Evolutionary conservation across 1,284 basidiomycete genomes (phyloP), one percentile per base, ranked within the genome.

Genomic region (Phylloboletellus chloephorus): DNA sequence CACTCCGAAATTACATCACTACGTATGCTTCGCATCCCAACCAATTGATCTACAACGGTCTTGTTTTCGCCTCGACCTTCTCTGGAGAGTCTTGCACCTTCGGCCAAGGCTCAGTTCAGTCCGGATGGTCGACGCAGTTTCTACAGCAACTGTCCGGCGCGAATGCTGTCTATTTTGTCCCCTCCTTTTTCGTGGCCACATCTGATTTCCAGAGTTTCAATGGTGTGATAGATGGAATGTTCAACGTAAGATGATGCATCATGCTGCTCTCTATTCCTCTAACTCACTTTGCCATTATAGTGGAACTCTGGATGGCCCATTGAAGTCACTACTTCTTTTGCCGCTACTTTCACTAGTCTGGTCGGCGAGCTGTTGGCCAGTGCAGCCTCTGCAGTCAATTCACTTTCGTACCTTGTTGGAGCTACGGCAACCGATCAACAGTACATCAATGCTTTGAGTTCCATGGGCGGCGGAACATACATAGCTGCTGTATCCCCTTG

Each of bases 81-180:
- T 68, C 85, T 3, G 88, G 88, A n/a, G 80, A 88, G 50, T 63
- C 69, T 32, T 89, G 85, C 57, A 68, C 63, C 0, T 89, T 89
- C 54, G 88, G 86, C 36, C 74, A 76, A 52, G 59, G 49, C 8
- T 74, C 65, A 35, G 65, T 65, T 12, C 49, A 63, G 3, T 59
- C 71, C 2, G 82, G 79, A 31, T 85, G 82, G 82, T 63, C 59
- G 31, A 63, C 65, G 0, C 72, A 82, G 52, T 82, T 82, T 52
- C 60, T 67, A 13, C 63, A 70, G 38, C 70, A 74, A 45, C 57
- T 80, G 19, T 54, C 62, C 0, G 71, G 67, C 9, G 47, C 66
- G 41, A 69, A 71, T 39, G 61, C 73, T 20, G 73, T 82, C 15
- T 67, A 72, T 49, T 85, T 85, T 53, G 71, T 82, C 0, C 81